Base-by-base conservation (phyloP, 2,329 filamentous ascomycete species). In the Penicillium sp. region DNA sequence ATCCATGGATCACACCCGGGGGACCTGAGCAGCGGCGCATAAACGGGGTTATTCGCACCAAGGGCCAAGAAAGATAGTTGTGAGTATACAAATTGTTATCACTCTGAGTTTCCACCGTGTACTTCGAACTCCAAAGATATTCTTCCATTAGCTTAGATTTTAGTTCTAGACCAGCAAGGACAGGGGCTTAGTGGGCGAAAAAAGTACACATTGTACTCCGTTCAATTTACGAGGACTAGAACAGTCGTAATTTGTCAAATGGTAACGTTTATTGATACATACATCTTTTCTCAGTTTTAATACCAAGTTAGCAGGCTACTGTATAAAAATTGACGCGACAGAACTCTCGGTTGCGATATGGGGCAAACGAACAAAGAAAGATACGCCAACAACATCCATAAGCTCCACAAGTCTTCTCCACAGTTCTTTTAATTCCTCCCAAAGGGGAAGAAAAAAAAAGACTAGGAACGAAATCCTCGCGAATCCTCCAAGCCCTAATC, bases 381-480 rank as follows among this genome's bases (percentile, higher is more conserved):
- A 55, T 51, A 34, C 11, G 29, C 31, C 22, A 42, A 34, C 24
- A 27, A 27, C 24, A 27, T 8, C 24, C 24, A 27, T 5, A 6
- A 4, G 24, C 3, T 11, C 57, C 49, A 53, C 49, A 13, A 21
- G 36, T 24, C 34, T 43, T 22, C 53, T 57, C 57, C 55, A 60
- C 60, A 47, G 34, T 38, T 45, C 34, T 49, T 49, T 51, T 42
- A 18, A 10, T 14, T 18, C 22, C 9, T 55, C 44, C 22, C 52
- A n/a, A 42, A 18, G 18, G n/a, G n/a, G n/a, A 18, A 18, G 18
- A 18, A 10, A 46, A 36, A 36, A 10, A 46, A 36, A 22, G 9
- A 21, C 16, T 31, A 16, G 32, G 7, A 38, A 21, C 4, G 2
- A 29, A 24, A 46, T 27, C 16, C 13, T 29, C 4, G 22, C 22